These are phyloP conservation scores for Schwanniomyces vanrijiae DNA, from an alignment of 805 yeast genomes.

Conservation along the genomic window DNA sequence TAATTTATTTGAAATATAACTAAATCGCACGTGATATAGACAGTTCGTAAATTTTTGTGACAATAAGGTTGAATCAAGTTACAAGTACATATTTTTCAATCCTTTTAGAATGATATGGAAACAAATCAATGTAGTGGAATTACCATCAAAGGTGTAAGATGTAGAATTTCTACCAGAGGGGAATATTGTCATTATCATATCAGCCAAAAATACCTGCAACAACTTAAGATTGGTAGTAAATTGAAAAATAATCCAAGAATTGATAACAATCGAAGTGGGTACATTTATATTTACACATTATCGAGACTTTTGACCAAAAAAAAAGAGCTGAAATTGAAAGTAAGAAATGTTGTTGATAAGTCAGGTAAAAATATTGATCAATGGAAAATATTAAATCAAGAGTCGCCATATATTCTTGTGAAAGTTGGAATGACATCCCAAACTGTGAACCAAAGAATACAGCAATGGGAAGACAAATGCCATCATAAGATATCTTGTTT, in stretches of 20 bases:
- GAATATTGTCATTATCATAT: conserved; percentile 38
- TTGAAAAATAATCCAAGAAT: not conserved
- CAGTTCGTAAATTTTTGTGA: not conserved
- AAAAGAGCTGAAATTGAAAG: conserved; percentile 38
- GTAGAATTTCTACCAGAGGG: conserved; percentile 26
- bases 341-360: conserved; percentile 27
- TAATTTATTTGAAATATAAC: not conserved
- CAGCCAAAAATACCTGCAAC: conserved; percentile 6
- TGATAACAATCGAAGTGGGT: conserved; percentile 27
- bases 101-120: not conserved
- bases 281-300: conserved; percentile 52
- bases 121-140: conserved; percentile 37
- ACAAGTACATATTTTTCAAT: not conserved
- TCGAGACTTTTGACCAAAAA: conserved; percentile 29
- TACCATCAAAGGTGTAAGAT: conserved; percentile 40
- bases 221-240: not conserved
- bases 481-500: conserved; percentile 43
- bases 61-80: not conserved
- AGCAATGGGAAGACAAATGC: conserved; percentile 56
- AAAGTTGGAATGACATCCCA: conserved; percentile 58
- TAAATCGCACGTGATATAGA: conserved; percentile 5
- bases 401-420: conserved; percentile 38
- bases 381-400: conserved; percentile 35
- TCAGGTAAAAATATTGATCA: conserved; percentile 16
- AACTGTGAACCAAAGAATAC: conserved; percentile 39